These are phyloP conservation scores for Talaromyces borbonicus DNA, from an alignment of 495 filamentous ascomycete genomes.

Conservation along the genomic window DNA sequence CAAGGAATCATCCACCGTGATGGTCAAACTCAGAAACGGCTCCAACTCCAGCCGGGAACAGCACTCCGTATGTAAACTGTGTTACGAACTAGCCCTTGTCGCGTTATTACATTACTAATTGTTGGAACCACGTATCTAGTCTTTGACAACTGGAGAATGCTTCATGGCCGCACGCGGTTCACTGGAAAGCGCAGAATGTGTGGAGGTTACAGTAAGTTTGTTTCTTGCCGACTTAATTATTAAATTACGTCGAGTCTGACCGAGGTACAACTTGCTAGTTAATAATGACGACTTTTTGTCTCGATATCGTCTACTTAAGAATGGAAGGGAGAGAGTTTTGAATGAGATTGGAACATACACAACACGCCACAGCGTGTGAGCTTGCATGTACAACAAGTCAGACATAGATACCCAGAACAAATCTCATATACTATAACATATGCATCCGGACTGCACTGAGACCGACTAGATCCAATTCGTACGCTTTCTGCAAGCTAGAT, in stretches of 20 bases:
- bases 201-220: constrained; percentile 70
- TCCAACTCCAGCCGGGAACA: constrained; percentile 67
- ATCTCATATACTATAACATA: too few species aligned
- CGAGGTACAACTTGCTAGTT: constrained; percentile 40
- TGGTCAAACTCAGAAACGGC: constrained; percentile 51
- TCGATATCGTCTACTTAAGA: constrained; percentile 62
- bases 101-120: neutral
- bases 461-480: too few species aligned
- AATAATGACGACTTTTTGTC: constrained; percentile 83
- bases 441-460: too few species aligned
- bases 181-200: constrained; percentile 78
- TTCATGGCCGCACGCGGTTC: constrained; percentile 77
- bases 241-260: constrained; percentile 3
- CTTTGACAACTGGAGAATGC: constrained; percentile 91
- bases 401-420: neutral
- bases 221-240: neutral
- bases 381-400: too few species aligned
- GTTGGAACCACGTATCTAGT: too few species aligned
- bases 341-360: constrained; percentile 22
- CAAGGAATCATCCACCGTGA: constrained; percentile 45
- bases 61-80: constrained; percentile 52
- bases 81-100: neutral
- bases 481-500: too few species aligned
- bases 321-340: constrained; percentile 43
- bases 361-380: neutral